phyloP scores from a whole-genome alignment of 805 yeast genomes.

The Metschnikowia peoriensis region DNA sequence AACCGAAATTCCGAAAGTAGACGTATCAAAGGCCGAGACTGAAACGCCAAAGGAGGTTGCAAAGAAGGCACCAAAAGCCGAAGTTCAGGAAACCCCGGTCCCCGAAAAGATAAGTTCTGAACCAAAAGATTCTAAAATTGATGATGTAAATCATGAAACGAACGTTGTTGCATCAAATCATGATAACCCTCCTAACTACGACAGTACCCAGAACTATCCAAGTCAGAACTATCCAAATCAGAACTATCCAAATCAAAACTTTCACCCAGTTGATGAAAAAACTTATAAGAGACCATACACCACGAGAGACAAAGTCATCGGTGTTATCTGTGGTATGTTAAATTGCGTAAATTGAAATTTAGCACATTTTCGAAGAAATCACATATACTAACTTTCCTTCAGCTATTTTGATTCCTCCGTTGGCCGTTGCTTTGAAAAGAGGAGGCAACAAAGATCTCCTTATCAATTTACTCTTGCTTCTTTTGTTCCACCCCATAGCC shows the following conservation, averaged over 20 bases:
- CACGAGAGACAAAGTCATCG: neutral
- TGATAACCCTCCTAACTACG: neutral
- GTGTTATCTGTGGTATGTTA: neutral
- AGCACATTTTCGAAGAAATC: neutral
- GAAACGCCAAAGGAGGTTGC: neutral
- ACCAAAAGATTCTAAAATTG: neutral
- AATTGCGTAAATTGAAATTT: too few relatives aligned
- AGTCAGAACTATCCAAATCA: neutral
- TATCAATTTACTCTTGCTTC: neutral
- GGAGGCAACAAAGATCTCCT: neutral
- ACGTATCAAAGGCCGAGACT: neutral
- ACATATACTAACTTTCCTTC: neutral
- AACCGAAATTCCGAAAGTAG: neutral
- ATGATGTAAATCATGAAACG: neutral
- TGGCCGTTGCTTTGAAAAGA: neutral
- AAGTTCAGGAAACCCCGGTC: neutral
- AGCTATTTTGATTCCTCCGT: neutral
- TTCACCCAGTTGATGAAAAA: neutral
- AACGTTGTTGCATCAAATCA: neutral
- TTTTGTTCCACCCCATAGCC: neutral
- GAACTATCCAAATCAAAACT: neutral
- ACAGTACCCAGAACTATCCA: neutral
- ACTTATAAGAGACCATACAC: neutral
- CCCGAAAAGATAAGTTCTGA: neutral
- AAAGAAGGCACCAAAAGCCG: neutral